Evolutionary conservation across 2,329 filamentous ascomycete genomes (phyloP).

Genomic region (Ilyonectria robusta): DNA sequence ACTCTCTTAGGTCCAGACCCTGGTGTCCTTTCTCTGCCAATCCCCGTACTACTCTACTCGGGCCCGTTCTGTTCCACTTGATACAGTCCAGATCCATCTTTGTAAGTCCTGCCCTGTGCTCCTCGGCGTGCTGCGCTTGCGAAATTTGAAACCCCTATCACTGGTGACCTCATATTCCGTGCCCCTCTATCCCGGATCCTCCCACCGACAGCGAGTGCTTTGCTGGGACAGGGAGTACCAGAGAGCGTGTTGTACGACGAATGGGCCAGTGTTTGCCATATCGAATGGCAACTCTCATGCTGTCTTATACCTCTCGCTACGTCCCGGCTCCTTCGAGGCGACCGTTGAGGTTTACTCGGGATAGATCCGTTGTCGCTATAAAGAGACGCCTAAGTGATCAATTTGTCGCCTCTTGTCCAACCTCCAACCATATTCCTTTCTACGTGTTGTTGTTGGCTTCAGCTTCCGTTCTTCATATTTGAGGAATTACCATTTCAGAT

Average conservation of each 20-base stretch:
- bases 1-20: slow-evolving; percentile 23
- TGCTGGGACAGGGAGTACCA: background rate
- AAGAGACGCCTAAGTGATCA: background rate
- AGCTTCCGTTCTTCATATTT: background rate
- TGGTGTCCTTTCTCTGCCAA: slow-evolving; percentile 27
- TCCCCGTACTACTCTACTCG: slow-evolving; percentile 26
- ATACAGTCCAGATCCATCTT: slow-evolving; percentile 16
- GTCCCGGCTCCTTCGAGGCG: background rate
- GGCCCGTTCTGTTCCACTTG: slow-evolving; percentile 29
- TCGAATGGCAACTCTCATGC: background rate
- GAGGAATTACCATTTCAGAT: background rate
- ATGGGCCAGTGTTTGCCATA: background rate
- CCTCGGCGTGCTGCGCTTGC: slow-evolving; percentile 11
- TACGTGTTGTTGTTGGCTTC: background rate
- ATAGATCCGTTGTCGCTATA: background rate
- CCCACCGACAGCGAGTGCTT: background rate
- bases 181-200: background rate
- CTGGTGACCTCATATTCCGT: background rate
- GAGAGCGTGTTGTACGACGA: background rate
- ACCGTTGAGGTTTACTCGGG: background rate
- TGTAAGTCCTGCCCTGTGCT: slow-evolving; percentile 33
- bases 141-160: slow-evolving; percentile 5
- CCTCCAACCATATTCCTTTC: background rate
- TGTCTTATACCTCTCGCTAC: slow-evolving; percentile 3
- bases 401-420: background rate